Evolutionary conservation across 148 eudicot species (phyloP), one percentile per base, ranked within the genome.

Genomic region (Rhododendron griersonianum): DNA sequence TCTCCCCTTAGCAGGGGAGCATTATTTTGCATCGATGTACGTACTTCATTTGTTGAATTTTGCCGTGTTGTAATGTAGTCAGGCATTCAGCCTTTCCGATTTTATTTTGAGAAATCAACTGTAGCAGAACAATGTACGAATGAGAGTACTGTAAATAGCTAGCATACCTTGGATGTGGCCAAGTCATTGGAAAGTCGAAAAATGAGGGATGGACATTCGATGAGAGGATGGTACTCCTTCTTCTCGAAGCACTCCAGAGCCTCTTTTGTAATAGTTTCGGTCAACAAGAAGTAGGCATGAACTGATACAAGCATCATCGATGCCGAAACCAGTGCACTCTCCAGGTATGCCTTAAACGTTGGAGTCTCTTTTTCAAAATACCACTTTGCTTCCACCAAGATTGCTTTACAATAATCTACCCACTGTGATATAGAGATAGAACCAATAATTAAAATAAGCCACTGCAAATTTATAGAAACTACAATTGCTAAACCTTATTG

Each of bases 121-220:
- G 16, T 51, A 13, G 57, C 15, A n/a, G 13, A 23, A 63, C 7
- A 55, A 18, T 55, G 19, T 18, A 55, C 7, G 4, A 18, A 18
- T n/a, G 3, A 13, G 14, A 6, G 25, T 63, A 39, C 41, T 4
- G 28, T 23, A 21, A 9, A 23, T 7, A 61, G 71, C 78, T 41
- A 5, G 44, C 44, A 33, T 86, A 90, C 91, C 88, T 73, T 39
- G 53, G 82, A 80, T 65, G 88, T 75, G 41, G 19, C 89, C 39
- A 88, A 69, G 57, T 88, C 89, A n/a, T 88, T 88, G 87, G 71
- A 35, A 41, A 87, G 75, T 3, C 89, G 84, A 80, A 87, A 87
- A 44, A 87, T 67, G 15, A 80, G 53, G 48, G 81, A 84, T 69
- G 75, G 13, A 69, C 6, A 69, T 69, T 28, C 35, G 15, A 69